These are phyloP conservation scores for Fusarium solani-melongenae DNA, from an alignment of 2,329 filamentous ascomycete genomes.

Conservation along the genomic window DNA sequence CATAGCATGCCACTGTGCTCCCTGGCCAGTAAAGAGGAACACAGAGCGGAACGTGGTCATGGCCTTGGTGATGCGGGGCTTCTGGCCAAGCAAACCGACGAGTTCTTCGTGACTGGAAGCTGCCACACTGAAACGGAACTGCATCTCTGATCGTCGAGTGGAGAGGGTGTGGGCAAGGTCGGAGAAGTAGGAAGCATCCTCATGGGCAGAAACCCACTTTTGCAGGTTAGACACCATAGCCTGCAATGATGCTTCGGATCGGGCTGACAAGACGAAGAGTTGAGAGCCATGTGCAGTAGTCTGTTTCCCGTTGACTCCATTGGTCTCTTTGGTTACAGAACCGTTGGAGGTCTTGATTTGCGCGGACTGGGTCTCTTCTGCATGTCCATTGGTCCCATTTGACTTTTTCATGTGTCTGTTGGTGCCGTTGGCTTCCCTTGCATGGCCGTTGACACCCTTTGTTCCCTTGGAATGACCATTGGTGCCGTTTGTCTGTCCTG, in stretches of 20 bases:
- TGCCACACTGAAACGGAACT: constrained; percentile 8
- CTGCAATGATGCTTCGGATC: constrained; percentile 18
- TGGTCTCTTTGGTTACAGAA: background rate
- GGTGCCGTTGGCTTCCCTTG: background rate
- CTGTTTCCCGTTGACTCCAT: background rate
- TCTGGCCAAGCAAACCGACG: constrained; percentile 2
- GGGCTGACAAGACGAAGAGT: constrained; percentile 23
- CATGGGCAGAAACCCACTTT: constrained; percentile 12
- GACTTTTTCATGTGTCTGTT: background rate
- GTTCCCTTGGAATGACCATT: background rate
- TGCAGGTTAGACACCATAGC: constrained; percentile 11
- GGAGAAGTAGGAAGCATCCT: constrained; percentile 7
- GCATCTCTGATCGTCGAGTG: constrained; percentile 17
- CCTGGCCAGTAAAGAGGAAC: constrained; percentile 50
- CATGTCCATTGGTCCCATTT: background rate
- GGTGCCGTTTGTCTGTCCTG: background rate
- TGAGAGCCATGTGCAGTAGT: background rate
- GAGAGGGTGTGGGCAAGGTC: constrained; percentile 24
- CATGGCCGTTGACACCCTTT: constrained; percentile 2
- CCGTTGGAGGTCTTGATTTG: background rate
- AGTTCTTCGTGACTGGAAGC: constrained; percentile 8
- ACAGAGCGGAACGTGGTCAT: constrained; percentile 7
- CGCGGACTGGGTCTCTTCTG: background rate
- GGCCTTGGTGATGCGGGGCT: constrained; percentile 15
- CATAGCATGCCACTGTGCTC: constrained; percentile 51